Evolutionary conservation across 2,329 filamentous ascomycete genomes (phyloP).

Genomic region (Monosporascus sp.): DNA sequence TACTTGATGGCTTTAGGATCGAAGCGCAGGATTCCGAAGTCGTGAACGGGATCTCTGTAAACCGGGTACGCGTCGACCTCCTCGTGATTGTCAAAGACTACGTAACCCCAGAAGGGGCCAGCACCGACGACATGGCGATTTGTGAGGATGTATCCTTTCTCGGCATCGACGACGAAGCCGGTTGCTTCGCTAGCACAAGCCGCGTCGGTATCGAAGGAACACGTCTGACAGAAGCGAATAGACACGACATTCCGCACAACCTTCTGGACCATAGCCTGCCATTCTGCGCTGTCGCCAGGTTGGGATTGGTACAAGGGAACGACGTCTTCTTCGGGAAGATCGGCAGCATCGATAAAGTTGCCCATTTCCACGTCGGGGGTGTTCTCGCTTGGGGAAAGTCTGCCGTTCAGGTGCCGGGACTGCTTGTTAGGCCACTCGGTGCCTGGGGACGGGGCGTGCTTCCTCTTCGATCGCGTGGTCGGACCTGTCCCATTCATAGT

Average conservation of each 20-base stretch:
- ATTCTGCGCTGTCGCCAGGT: conserved; percentile 66
- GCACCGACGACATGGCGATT: conserved; percentile 92
- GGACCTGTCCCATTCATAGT: conserved; percentile 40
- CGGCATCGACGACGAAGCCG: conserved; percentile 93
- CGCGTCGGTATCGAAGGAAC: conserved; percentile 94
- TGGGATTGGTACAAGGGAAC: conserved; percentile 32
- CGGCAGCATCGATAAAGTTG: conserved; percentile 30
- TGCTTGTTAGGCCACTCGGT: conserved; percentile 39
- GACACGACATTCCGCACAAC: conserved; percentile 95
- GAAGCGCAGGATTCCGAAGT: conserved; percentile 96
- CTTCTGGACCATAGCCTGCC: conserved; percentile 91
- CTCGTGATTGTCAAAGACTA: conserved; percentile 98
- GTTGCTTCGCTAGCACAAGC: conserved; percentile 94
- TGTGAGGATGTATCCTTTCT: conserved; percentile 82
- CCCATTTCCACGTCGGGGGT: conserved; percentile 36
- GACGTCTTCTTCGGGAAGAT: conserved; percentile 38
- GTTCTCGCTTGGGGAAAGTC: conserved; percentile 44
- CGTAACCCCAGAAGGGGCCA: conserved; percentile 96
- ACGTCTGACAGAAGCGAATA: conserved; percentile 98
- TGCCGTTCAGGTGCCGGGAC: conserved; percentile 41
- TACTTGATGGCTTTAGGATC: conserved; percentile 96
- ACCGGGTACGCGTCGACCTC: conserved; percentile 93
- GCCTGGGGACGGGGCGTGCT: conserved; percentile 39
- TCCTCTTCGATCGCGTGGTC: conserved; percentile 46
- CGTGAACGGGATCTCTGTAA: conserved; percentile 96